Evolutionary conservation across 352 stramenopile species (phyloP), one percentile per base, ranked within the genome.

Genomic region (Pythium apleroticum): DNA sequence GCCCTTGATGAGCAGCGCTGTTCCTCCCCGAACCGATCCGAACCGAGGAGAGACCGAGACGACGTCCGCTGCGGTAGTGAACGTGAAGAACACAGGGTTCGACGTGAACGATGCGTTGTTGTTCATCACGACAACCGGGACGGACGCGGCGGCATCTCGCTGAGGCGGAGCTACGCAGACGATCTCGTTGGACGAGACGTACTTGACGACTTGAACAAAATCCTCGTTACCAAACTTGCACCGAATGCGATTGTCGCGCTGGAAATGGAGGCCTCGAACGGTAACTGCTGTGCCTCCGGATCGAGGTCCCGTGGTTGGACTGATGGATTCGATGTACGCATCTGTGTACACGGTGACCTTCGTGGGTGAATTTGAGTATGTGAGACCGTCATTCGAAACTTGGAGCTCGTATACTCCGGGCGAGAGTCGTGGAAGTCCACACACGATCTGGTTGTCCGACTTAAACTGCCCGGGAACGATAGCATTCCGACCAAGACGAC

Each of bases 201-300:
- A 93, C 45, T 88, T 88, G 3, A 88, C 69, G 19, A 84, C 68
- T 55, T 80, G 78, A 17, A 74, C 58, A 3, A 58, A 33, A 14
- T 63, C 71, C 2, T 74, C 53, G 22, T 78, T 70, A 4, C 90
- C 94, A 84, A 98, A 98, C 31, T 74, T 73, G 66, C 93, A 98
- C 8, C 69, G 63, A 37, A 96, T 68, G 3, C 50, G n/a, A 0
- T 69, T 68, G 14, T 76, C 76, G 11, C 73, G 74, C 27, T 60
- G 75, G 60, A 98, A 98, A 56, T 97, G 75, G 60, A 81, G 82
- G 11, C 94, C 93, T 22, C 88, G 78, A 4, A 98, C 67, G 27
- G 75, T 97, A 14, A 98, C 86, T 4, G 72, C 60, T 1, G 92
- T 98, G 27, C 80, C 90, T 33, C 91, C 92, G 20, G 66, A 75